A percentile compares a stretch with the other conserved stretches of the same genome.
Conservation (phyloP, 1,139 yeast genomes). For the Debaryomyces nepalensis region DNA sequence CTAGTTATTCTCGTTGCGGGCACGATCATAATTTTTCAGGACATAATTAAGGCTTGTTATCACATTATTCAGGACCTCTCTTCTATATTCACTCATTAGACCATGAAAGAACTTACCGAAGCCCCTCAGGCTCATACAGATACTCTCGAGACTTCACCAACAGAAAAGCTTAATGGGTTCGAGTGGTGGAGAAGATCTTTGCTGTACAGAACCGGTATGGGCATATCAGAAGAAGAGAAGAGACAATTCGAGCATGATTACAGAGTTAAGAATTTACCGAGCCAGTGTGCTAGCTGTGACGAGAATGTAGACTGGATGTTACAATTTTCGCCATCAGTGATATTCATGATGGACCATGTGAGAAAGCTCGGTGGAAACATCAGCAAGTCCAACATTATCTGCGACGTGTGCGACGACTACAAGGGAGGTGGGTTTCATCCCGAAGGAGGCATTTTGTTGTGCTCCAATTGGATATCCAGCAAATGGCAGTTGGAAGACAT, state of each 20-base stretch:
- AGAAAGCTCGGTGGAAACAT: slow-evolving; percentile 65
- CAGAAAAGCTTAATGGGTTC: slow-evolving; percentile 51
- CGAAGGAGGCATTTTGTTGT: slow-evolving; percentile 78
- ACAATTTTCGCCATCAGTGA: slow-evolving; percentile 80
- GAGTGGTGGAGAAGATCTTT: slow-evolving; percentile 84
- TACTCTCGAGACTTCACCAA: slow-evolving; percentile 24
- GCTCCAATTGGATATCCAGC: slow-evolving; percentile 80
- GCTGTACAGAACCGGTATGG: slow-evolving; percentile 74
- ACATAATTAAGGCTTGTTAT: slow-evolving; percentile 1
- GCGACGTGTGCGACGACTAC: slow-evolving; percentile 84
- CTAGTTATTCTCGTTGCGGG: slow-evolving; percentile 3
- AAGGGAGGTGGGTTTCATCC: slow-evolving; percentile 96
- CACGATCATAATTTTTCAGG: slow-evolving; percentile 10
- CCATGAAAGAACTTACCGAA: slow-evolving; percentile 13
- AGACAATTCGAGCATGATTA: slow-evolving; percentile 63
- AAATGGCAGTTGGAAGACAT: slow-evolving; percentile 91
- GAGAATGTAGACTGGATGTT: slow-evolving; percentile 81
- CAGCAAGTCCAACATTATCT: slow-evolving; percentile 57
- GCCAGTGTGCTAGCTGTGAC: slow-evolving; percentile 65
- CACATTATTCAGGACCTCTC: background rate
- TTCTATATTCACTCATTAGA: background rate
- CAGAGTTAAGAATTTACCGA: slow-evolving; percentile 52
- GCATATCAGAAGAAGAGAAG: slow-evolving; percentile 58
- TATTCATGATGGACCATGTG: slow-evolving; percentile 86
- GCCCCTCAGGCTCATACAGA: slow-evolving; percentile 8